A percentile compares a stretch with the other conserved stretches of the same genome.
phyloP scores from a whole-genome alignment of 345 rosid species.

The Syzygium aqueum region DNA sequence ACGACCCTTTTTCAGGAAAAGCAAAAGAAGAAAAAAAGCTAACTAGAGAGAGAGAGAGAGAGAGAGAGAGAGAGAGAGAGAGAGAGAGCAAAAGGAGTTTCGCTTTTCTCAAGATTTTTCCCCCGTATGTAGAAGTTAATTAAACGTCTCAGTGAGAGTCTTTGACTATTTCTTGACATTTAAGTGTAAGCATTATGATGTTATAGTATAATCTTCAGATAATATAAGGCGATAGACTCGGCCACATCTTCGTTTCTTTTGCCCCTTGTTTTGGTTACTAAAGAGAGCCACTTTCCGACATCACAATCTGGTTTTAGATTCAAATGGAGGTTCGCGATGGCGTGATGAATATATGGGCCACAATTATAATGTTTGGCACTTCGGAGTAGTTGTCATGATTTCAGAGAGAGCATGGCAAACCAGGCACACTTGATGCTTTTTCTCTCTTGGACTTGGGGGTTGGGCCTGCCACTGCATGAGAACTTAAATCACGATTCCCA shows the following conservation, averaged over 20 bases:
- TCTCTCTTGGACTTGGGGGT: not conserved
- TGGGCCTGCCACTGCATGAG: not conserved
- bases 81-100: not conserved
- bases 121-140: not conserved
- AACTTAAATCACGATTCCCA: not conserved
- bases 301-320: not conserved
- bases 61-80: not conserved
- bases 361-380: not conserved
- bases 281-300: not conserved
- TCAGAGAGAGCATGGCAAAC: not conserved
- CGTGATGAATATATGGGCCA: not conserved
- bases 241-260: not conserved
- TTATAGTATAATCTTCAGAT: not conserved
- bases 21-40: not conserved
- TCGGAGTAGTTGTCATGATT: not conserved
- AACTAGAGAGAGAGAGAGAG: not conserved
- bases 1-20: not conserved
- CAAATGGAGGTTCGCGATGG: not conserved
- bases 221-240: not conserved
- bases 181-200: not conserved
- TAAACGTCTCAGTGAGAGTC: not conserved
- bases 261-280: not conserved
- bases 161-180: not conserved
- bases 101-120: not conserved
- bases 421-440: not conserved